Evolutionary conservation across 129 eudicot species (phyloP), one percentile per base, ranked within the genome.

Genomic region (Flaveria sonorensis): DNA sequence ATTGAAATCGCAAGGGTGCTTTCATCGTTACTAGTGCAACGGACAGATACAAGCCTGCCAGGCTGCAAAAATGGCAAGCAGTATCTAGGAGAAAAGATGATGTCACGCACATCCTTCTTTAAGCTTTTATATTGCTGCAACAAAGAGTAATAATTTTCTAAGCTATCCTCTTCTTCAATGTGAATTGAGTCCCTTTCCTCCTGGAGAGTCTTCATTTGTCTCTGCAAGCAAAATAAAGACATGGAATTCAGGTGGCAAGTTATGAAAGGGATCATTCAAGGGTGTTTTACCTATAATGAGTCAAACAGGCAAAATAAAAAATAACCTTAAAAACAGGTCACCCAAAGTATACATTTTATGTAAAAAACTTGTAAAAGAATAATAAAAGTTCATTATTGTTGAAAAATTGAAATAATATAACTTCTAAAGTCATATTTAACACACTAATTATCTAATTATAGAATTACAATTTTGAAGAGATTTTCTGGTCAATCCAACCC

Each of bases 61-160:
- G 99, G 99, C 81, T 95, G 97, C 77, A 95, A 85, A 83, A 95
- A 95, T 1, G 97, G 99, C 81, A 95, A 86, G 83, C 97, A 95
- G 57, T 95, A 89, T 83, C 81, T 91, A 28, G 99, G 97, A 73
- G 96, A 72, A 55, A 85, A 80, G 16, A 95, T 75, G 56, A 87
- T 83, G 83, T 91, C 96, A 72, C 94, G 94, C n/a, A 92, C 87
- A 75, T 91, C 97, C 68, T 89, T 91, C 79, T 88, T 95, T 68
- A 89, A 82, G 83, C 84, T 80, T 81, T 74, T 91, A 57, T 86
- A 89, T 65, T 95, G 99, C 82, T 89, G 77, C 62, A 95, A 79
- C 59, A 89, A 82, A 61, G 90, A 84, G 88, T 95, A 95, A 79
- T 91, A 95, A 61, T 83, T 88, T 77, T 95, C 97, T 61, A 95